Conservation (phyloP, 441 rosid species). For the Aquilaria agallochum region DNA sequence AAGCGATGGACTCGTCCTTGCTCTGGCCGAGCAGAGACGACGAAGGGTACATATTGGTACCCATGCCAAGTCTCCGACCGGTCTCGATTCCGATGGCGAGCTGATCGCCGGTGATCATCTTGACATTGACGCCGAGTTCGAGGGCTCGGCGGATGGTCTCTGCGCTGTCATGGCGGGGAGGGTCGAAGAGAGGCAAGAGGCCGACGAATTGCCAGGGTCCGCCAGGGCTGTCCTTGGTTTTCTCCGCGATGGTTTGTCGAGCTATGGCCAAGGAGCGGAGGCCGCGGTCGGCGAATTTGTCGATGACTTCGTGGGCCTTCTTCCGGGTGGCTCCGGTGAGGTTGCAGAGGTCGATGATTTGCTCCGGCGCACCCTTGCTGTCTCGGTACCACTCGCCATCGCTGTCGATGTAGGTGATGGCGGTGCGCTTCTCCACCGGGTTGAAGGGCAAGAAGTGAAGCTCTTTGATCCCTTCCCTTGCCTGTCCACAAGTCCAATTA, state of each 20-base stretch:
- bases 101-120: slow-evolving; percentile 98
- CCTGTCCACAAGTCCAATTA: slow-evolving; percentile 25
- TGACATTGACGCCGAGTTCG: slow-evolving; percentile 90
- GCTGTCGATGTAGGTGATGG: slow-evolving; percentile 72
- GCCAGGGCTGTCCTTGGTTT: slow-evolving; percentile 70
- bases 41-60: slow-evolving; percentile 92
- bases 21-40: slow-evolving; percentile 69
- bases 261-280: slow-evolving; percentile 81
- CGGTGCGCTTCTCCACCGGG: slow-evolving; percentile 92
- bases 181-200: slow-evolving; percentile 86
- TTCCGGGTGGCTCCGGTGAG: slow-evolving; percentile 48
- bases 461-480: slow-evolving; percentile 85
- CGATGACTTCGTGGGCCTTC: slow-evolving; percentile 64
- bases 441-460: slow-evolving; percentile 92
- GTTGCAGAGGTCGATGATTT: slow-evolving; percentile 79
- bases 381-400: slow-evolving; percentile 72
- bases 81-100: slow-evolving; percentile 96
- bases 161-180: slow-evolving; percentile 94
- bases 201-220: slow-evolving; percentile 90
- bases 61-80: slow-evolving; percentile 95
- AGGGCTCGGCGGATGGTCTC: slow-evolving; percentile 90
- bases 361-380: slow-evolving; percentile 97
- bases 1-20: slow-evolving; percentile 54
- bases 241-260: slow-evolving; percentile 67
- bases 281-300: slow-evolving; percentile 72